These are phyloP conservation scores for Zhuliangozyma blackwelliae DNA, from an alignment of 1,139 yeast genomes.

Conservation along the genomic window DNA sequence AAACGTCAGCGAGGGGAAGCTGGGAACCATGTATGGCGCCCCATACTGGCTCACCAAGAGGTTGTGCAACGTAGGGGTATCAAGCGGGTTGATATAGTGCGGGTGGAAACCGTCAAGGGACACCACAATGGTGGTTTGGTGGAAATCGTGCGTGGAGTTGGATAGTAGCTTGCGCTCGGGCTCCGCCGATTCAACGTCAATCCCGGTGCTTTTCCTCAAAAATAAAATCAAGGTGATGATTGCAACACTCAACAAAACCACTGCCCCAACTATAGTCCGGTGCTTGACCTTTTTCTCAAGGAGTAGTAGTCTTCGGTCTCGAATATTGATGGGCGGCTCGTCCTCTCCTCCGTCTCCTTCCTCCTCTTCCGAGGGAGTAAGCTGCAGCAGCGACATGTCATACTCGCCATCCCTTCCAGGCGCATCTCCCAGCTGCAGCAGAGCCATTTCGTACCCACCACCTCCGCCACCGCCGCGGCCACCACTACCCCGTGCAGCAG, in stretches of 20 bases:
- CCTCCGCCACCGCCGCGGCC: background rate
- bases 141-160: slow-evolving; percentile 70
- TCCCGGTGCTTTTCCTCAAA: background rate
- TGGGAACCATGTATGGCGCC: slow-evolving; percentile 81
- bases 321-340: slow-evolving; percentile 8
- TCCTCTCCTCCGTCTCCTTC: slow-evolving; percentile 2
- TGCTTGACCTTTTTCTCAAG: slow-evolving; percentile 10
- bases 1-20: slow-evolving; percentile 85
- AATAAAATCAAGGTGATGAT: slow-evolving; percentile 5
- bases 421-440: background rate
- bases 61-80: slow-evolving; percentile 69
- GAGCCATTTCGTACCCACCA: slow-evolving; percentile 12
- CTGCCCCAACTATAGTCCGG: slow-evolving; percentile 9
- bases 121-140: slow-evolving; percentile 72
- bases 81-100: slow-evolving; percentile 62
- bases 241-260: slow-evolving; percentile 6
- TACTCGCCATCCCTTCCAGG: no score
- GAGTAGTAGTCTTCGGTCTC: slow-evolving; percentile 10
- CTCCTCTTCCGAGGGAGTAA: slow-evolving; percentile 5
- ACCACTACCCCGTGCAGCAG: slow-evolving; percentile 1
- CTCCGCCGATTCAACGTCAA: background rate
- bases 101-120: slow-evolving; percentile 92
- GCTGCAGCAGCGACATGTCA: background rate
- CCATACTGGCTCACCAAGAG: slow-evolving; percentile 54
- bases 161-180: slow-evolving; percentile 23